Conservation (phyloP, 2,329 filamentous ascomycete species). For the Hypoxylon sp. region DNA sequence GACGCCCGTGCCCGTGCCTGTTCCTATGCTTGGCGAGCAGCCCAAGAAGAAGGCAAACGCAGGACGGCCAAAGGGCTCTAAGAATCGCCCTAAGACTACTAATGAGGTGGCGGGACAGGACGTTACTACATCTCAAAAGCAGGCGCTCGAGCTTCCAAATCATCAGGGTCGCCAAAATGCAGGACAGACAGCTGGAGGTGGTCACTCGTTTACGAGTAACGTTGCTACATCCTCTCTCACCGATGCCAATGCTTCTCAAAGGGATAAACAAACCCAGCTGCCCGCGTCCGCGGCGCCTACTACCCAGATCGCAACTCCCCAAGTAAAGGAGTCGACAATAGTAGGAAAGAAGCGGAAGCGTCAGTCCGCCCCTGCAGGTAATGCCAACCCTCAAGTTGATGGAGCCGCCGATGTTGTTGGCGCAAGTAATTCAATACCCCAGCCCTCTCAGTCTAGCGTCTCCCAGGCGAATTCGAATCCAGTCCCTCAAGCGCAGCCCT, state of each 20-base stretch:
- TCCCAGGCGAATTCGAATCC: constrained; percentile 36
- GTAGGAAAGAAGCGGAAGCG: constrained; percentile 52
- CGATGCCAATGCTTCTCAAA: constrained; percentile 36
- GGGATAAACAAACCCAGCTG: constrained; percentile 41
- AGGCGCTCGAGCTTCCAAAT: constrained; percentile 27
- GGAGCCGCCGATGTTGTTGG: constrained; percentile 16
- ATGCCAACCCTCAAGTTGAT: constrained; percentile 35
- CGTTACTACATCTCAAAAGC: constrained; percentile 23
- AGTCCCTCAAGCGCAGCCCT: constrained; percentile 40
- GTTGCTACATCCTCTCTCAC: constrained; percentile 29
- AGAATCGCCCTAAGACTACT: constrained; percentile 52
- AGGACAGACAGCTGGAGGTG: constrained; percentile 26
- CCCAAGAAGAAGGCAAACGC: constrained; percentile 49
- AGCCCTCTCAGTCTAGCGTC: constrained; percentile 38
- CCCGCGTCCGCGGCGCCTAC: constrained; percentile 27
- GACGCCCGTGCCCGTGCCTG: constrained; percentile 49
- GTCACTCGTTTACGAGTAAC: constrained; percentile 31
- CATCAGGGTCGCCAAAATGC: constrained; percentile 25
- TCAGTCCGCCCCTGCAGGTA: constrained; percentile 41
- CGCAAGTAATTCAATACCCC: constrained; percentile 32
- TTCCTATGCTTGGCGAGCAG: constrained; percentile 48
- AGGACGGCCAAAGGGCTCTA: constrained; percentile 56
- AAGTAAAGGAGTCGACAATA: constrained; percentile 51
- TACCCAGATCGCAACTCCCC: constrained; percentile 38
- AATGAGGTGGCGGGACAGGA: constrained; percentile 35